A percentile compares a stretch with the other conserved stretches of the same genome.
Evolutionary conservation across 345 rosid species (phyloP).

Genomic region (Crucihimalaya himalaica): DNA sequence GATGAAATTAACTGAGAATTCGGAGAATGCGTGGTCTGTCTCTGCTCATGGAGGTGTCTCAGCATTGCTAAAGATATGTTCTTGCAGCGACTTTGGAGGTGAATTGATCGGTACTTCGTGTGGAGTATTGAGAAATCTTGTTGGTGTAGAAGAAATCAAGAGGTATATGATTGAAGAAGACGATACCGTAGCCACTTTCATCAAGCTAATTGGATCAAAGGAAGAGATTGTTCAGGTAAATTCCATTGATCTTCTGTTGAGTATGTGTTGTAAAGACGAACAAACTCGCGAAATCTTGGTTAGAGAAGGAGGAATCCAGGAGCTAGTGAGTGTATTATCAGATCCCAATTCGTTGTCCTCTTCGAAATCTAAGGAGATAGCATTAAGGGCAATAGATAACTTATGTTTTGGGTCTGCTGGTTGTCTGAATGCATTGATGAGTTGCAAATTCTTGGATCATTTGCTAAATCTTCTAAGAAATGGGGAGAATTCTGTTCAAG

Average conservation of each 20-base stretch:
- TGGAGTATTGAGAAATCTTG: conserved; percentile 77
- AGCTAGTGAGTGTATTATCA: conserved; percentile 52
- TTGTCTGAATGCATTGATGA: conserved; percentile 48
- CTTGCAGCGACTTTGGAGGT: conserved; percentile 41
- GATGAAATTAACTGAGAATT: conserved; percentile 67
- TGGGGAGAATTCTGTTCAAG: conserved; percentile 77
- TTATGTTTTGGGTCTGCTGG: conserved; percentile 62
- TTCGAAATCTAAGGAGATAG: conserved; percentile 63
- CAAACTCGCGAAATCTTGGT: conserved; percentile 53
- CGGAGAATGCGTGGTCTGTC: conserved; percentile 94
- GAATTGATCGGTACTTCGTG: conserved; percentile 61
- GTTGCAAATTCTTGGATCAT: conserved; percentile 59
- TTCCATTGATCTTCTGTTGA: conserved; percentile 67
- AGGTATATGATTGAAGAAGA: conserved; percentile 83
- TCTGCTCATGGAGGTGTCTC: conserved; percentile 98
- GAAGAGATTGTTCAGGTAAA: conserved; percentile 74
- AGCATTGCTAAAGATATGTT: conserved; percentile 67
- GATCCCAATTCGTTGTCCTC: conserved; percentile 55
- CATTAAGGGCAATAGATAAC: conserved; percentile 69
- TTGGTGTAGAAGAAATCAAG: conserved; percentile 83
- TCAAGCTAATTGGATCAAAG: conserved; percentile 66
- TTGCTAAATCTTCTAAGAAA: conserved; percentile 56
- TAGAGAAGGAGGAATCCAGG: conserved; percentile 67
- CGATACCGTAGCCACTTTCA: conserved; percentile 50
- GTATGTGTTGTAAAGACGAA: conserved; percentile 65